phyloP scores from a whole-genome alignment of 1,139 yeast genomes.

The Diutina ranongensis region DNA sequence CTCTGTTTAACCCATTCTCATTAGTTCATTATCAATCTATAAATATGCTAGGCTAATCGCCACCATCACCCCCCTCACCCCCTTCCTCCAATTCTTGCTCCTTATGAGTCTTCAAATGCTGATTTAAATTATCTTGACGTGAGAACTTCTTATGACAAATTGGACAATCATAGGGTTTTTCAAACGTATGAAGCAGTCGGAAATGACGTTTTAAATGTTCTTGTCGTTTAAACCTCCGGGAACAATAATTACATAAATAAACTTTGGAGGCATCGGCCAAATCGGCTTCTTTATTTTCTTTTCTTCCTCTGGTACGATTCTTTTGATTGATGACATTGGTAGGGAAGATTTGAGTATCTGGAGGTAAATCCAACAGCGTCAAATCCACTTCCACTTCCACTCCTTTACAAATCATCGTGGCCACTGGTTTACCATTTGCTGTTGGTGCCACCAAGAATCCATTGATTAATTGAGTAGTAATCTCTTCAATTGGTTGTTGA shows the following conservation, averaged over 20 bases:
- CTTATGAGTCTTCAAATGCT: slow-evolving; percentile 60
- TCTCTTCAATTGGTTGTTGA: background rate
- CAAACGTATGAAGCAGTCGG: slow-evolving; percentile 62
- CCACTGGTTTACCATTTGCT: slow-evolving; percentile 8
- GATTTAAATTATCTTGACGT: slow-evolving; percentile 64
- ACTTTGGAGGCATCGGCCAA: slow-evolving; percentile 30
- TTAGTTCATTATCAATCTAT: too few relatives aligned
- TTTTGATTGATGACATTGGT: slow-evolving; percentile 19
- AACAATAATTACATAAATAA: slow-evolving; percentile 37
- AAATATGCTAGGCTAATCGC: too few relatives aligned
- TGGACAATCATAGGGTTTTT: slow-evolving; percentile 64
- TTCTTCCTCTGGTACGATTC: slow-evolving; percentile 32
- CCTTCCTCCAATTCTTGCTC: background rate
- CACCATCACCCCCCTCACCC: too few relatives aligned
- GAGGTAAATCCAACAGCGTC: slow-evolving; percentile 30
- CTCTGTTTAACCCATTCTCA: too few relatives aligned
- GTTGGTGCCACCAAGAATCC: slow-evolving; percentile 4
- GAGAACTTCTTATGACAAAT: slow-evolving; percentile 65
- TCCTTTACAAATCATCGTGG: slow-evolving; percentile 14
- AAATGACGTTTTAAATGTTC: slow-evolving; percentile 74
- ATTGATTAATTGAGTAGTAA: background rate
- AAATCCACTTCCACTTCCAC: slow-evolving; percentile 33
- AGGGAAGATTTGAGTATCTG: slow-evolving; percentile 27
- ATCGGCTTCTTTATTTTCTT: slow-evolving; percentile 37
- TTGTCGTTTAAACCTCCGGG: slow-evolving; percentile 59